A percentile compares a stretch with the other conserved stretches of the same genome.
phyloP scores from a whole-genome alignment of 164 flowering plant species.

The Litsea cubeba region DNA sequence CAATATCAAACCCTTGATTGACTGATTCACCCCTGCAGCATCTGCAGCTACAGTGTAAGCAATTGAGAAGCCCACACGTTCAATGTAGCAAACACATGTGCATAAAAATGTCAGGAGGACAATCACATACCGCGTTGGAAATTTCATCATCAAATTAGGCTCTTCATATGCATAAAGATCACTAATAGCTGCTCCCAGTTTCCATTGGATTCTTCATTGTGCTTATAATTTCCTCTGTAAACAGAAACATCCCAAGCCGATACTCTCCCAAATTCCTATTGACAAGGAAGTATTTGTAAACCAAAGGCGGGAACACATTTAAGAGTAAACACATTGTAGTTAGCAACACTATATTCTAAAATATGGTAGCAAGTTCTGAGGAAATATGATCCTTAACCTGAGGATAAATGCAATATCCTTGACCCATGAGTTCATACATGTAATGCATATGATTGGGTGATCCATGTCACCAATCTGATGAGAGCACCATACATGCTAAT shows the following conservation, averaged over 20 bases:
- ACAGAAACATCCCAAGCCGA: background rate
- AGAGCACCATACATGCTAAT: no score
- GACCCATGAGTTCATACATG: no score
- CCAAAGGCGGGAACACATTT: background rate
- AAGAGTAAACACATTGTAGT: no score
- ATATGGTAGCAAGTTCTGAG: no score
- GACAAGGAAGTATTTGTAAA: background rate
- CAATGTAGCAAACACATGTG: conserved; percentile 80
- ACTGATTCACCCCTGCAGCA: conserved; percentile 70
- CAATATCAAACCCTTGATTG: conserved; percentile 77
- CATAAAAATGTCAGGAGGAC: conserved; percentile 74
- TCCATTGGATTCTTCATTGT: background rate
- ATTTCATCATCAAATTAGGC: conserved; percentile 9
- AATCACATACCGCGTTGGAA: conserved; percentile 67
- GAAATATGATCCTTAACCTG: no score
- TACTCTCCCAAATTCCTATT: background rate
- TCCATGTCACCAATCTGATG: no score
- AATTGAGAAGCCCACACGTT: conserved; percentile 90
- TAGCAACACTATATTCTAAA: no score
- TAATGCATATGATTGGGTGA: no score
- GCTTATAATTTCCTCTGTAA: background rate
- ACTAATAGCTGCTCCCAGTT: background rate
- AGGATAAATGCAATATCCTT: no score
- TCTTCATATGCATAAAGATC: background rate
- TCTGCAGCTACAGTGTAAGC: conserved; percentile 87